Conservation (phyloP, 345 rosid species). For the Jatropha curcas region DNA sequence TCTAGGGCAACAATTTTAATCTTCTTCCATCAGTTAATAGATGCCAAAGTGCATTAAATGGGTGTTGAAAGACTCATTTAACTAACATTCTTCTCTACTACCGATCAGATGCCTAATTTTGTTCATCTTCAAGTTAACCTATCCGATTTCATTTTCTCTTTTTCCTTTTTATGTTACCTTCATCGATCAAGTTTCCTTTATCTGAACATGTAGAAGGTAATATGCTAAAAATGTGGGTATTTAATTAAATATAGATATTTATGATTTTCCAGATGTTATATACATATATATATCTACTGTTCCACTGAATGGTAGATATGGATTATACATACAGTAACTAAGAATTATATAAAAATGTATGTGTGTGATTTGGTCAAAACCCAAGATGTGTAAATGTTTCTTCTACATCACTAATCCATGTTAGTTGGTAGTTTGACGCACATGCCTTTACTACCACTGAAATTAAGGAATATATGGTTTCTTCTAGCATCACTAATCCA, state of each 20-base stretch:
- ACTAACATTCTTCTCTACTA: neutral
- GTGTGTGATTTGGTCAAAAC: neutral
- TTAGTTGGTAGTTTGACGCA: slow-evolving; percentile 6
- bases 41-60: neutral
- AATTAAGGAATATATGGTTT: too few relatives aligned
- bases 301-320: slow-evolving; percentile 19
- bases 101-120: neutral
- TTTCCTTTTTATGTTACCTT: too few relatives aligned
- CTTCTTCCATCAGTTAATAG: too few relatives aligned
- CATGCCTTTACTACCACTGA: neutral
- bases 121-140: neutral
- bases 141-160: too few relatives aligned
- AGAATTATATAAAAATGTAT: too few relatives aligned
- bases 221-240: too few relatives aligned
- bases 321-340: neutral
- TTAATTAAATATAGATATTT: too few relatives aligned
- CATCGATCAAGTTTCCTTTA: neutral
- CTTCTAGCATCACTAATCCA: too few relatives aligned
- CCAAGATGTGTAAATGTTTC: too few relatives aligned
- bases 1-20: too few relatives aligned
- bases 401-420: neutral
- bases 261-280: neutral
- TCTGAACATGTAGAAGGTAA: too few relatives aligned
- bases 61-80: neutral
- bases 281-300: neutral